phyloP scores from a whole-genome alignment of 2,329 filamentous ascomycete genomes.

The Alternaria rosae region DNA sequence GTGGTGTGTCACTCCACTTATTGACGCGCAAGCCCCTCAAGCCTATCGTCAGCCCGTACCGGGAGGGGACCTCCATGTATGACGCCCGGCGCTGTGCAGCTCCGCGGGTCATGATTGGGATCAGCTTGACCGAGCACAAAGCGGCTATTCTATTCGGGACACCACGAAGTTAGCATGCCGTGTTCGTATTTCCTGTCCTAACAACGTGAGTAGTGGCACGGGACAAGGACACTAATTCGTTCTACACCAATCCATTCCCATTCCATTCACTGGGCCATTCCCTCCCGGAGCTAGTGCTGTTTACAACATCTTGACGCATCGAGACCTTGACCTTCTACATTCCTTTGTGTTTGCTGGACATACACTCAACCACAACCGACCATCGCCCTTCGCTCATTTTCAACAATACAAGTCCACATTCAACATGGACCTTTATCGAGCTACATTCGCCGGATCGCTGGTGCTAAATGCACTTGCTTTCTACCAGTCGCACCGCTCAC shows the following conservation, averaged over 20 bases:
- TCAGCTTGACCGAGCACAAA: conserved; percentile 1
- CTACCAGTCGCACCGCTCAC: conserved; percentile 36
- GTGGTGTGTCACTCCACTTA: conserved; percentile 9
- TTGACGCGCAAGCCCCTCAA: conserved; percentile 14
- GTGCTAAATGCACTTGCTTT: conserved; percentile 38
- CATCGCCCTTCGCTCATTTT: background rate
- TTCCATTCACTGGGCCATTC: background rate
- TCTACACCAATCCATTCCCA: background rate
- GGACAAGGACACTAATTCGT: background rate
- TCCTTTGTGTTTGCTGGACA: conserved; percentile 13
- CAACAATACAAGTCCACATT: conserved; percentile 8
- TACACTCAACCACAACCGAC: conserved; percentile 3
- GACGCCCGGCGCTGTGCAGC: background rate
- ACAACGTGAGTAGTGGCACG: background rate
- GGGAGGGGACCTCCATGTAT: background rate
- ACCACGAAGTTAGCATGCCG: background rate
- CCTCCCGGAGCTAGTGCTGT: background rate
- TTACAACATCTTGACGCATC: background rate
- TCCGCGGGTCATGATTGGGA: conserved; percentile 6
- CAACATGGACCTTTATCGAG: conserved; percentile 43
- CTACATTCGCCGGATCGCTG: conserved; percentile 38
- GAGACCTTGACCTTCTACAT: background rate
- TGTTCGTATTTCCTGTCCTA: background rate
- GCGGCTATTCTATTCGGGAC: conserved; percentile 6
- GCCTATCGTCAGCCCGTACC: conserved; percentile 7